Evolutionary conservation across 1,284 basidiomycete genomes (phyloP).

Genomic region (Cutaneotrichosporon cyanovorans): DNA sequence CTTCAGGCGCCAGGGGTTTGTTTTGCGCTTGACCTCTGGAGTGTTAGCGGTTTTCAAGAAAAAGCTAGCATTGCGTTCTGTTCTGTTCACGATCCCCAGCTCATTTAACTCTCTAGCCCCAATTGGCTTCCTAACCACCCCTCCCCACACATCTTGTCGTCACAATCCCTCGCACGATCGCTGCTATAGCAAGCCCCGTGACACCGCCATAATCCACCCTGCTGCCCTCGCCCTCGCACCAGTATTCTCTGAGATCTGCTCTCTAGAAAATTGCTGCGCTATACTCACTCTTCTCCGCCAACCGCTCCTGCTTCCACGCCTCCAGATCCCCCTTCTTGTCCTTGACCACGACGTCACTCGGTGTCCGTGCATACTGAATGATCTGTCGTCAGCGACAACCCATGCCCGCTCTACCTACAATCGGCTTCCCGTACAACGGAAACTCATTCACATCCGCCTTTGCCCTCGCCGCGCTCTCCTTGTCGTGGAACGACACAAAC

Average conservation of each 20-base stretch:
- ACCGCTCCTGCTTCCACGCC: constrained; percentile 63
- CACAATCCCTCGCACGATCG: no score
- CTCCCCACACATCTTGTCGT: no score
- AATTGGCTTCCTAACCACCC: no score
- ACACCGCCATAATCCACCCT: no score
- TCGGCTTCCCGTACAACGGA: constrained; percentile 91
- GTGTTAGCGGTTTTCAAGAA: no score
- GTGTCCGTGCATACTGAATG: constrained; percentile 82
- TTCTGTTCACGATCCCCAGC: no score
- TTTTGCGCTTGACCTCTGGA: constrained; percentile 71
- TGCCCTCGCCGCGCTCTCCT: constrained; percentile 75
- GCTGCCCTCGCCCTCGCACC: no score
- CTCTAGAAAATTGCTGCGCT: no score
- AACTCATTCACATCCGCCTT: constrained; percentile 88
- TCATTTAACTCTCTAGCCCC: no score
- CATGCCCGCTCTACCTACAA: constrained; percentile 53
- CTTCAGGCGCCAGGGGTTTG: constrained; percentile 79
- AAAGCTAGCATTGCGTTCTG: no score
- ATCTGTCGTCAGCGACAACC: constrained; percentile 3
- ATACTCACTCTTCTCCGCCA: constrained; percentile 75
- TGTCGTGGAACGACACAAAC: constrained; percentile 82
- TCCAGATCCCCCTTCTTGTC: constrained; percentile 62
- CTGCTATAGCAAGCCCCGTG: no score
- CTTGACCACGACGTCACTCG: constrained; percentile 83
- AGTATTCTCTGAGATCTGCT: no score